Evolutionary conservation across 1,284 basidiomycete species (phyloP), one percentile per base, ranked within the genome.

Genomic region (Sphaerobolus stellatus): DNA sequence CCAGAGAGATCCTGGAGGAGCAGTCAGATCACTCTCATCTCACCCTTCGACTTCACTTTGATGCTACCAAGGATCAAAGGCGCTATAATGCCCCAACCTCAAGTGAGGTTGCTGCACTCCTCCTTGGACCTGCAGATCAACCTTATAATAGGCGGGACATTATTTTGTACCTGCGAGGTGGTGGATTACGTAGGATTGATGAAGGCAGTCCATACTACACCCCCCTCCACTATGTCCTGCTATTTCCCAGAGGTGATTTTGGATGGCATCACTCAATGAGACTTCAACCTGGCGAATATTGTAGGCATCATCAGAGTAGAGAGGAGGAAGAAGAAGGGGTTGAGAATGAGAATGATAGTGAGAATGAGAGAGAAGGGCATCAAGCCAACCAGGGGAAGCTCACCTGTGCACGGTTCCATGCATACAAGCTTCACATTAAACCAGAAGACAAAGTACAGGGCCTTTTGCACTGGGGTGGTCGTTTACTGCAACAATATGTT

Each of bases 401-500:
- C 0, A 64, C 70, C 1, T 63, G 71, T 31, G 58, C 59, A 6
- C 57, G 61, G 4, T 74, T 62, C 55, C 65, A 63, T 59, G 66
- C 71, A 5, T 74, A 69, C 54, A 61, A 63, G 1, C 54, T 76
- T 2, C 71, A 74, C 30, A 44, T 41, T 5, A 58, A 71, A 0
- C 43, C 16, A 1, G 48, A 55, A 31, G 64, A 71, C 46, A 66
- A 61, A 40, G 59, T 62, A n/a, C 58, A 65, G 9, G 47, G 80
- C 2, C 65, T 78, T 18, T 65, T 78, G n/a, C n/a, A n/a, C n/a
- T 68, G 61, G 14, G 72, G 65, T 50, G 71, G 73, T 0, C 62
- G 67, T 0, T 65, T 81, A 0, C 71, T 80, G 33, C 72, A 76
- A 44, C 71, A 75, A 16, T 76, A 71, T 50, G 48, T 70, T 47